Evolutionary conservation across 2,329 filamentous ascomycete species (phyloP), one percentile per base, ranked within the genome.

Genomic region (Stachybotrys chartarum): DNA sequence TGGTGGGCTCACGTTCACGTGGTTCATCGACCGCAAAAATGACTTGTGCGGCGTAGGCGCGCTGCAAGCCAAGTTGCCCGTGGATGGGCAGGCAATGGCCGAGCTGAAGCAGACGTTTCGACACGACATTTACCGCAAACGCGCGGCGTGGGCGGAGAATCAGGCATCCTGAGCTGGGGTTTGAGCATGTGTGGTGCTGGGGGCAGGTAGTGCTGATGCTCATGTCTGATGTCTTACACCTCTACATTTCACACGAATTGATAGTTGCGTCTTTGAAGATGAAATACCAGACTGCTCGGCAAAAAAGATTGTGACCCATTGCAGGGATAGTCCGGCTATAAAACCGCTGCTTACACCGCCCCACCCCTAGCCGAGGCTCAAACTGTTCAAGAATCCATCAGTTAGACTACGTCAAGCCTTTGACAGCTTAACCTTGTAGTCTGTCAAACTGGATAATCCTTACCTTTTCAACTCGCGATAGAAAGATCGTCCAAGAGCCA

Each of bases 11-110:
- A 77, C 75, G 1, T 59, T 78, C 24, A 52, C 69, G 3, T 80
- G 77, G 78, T 79, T 79, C 18, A 68, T 79, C 54, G 77, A 79
- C 60, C 74, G 75, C 1, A 72, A 74, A 65, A 77, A 75, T 57
- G 69, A 71, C 14, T 57, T 79, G 5, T 77, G 74, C 51, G 75
- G 72, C 14, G 54, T 77, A 2, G 70, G 67, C 1, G 75, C 75
- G 17, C 30, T 75, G 1, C 74, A 76, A 55, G 63, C 72, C 6
- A 46, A 60, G 14, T n/a, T 77, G 30, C 74, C 75, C 1, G 24
- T 73, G 2, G 60, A 64, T 10, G 54, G 8, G 0, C 54, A 53
- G 0, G 24, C 57, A 0, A 57, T 72, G 2, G 47, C 54, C 0
- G 62, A 61, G 4, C 56, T 78, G 54, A 78, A 77, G 65, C 67